Percentiles rank a stretch among this genome's conserved stretches.
Conservation (phyloP, 768 basidiomycete species). For the Lactarius hengduanensis region DNA sequence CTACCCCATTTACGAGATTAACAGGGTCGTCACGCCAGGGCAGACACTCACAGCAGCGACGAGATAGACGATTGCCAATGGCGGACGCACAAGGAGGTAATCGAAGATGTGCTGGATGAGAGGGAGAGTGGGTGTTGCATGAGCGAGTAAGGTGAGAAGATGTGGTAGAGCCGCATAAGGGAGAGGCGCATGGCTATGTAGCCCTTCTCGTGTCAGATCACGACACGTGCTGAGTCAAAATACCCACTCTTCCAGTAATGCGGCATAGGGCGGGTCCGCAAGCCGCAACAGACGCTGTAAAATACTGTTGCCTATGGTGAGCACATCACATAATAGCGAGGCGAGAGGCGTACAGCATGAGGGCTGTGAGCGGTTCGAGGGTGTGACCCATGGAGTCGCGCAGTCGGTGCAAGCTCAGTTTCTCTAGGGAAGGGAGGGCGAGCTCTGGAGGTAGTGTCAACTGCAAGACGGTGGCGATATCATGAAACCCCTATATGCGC, state of each 20-base stretch:
- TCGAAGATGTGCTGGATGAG: conserved; percentile 93
- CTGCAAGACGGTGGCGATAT: conserved; percentile 82
- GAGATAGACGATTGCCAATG: conserved; percentile 78
- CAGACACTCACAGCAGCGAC: conserved; percentile 67
- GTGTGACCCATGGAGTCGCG: conserved; percentile 87
- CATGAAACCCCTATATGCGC: conserved; percentile 78
- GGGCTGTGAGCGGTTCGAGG: conserved; percentile 81
- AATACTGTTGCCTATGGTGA: conserved; percentile 46
- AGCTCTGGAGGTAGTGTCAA: conserved; percentile 65
- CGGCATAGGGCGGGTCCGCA: conserved; percentile 67
- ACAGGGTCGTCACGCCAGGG: not conserved
- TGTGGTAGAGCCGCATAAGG: conserved; percentile 91
- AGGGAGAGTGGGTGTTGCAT: conserved; percentile 86
- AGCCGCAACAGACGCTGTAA: conserved; percentile 70
- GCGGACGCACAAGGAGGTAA: conserved; percentile 80
- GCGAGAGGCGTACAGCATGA: conserved; percentile 53
- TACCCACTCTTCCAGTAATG: conserved; percentile 63
- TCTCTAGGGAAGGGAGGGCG: conserved; percentile 60
- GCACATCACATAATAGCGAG: conserved; percentile 61
- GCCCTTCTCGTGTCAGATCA: conserved; percentile 2
- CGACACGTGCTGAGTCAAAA: not conserved
- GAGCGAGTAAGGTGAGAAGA: conserved; percentile 87
- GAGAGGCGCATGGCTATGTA: conserved; percentile 62
- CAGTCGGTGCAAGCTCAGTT: conserved; percentile 72
- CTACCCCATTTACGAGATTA: conserved; percentile 40